phyloP scores from a whole-genome alignment of 345 rosid species.

The Euphorbia lathyris region DNA sequence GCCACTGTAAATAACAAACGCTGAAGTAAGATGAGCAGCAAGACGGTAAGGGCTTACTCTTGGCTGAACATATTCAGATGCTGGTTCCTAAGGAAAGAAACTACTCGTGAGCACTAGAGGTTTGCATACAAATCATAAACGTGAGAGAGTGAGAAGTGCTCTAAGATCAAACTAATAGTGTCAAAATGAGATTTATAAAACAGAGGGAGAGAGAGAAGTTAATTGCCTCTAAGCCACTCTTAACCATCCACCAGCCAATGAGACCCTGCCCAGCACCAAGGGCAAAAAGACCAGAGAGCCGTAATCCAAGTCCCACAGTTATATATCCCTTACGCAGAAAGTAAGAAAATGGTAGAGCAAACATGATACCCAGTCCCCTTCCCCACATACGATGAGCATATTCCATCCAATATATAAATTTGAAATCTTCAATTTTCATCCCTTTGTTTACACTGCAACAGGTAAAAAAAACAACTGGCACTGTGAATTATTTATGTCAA shows the following conservation, averaged over 20 bases:
- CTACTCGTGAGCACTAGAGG: slow-evolving; percentile 14
- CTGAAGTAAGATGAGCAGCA: slow-evolving; percentile 93
- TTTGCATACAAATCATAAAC: background rate
- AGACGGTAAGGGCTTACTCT: slow-evolving; percentile 95
- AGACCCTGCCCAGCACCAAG: slow-evolving; percentile 99
- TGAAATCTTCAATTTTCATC: slow-evolving; percentile 88
- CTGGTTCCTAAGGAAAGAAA: slow-evolving; percentile 63
- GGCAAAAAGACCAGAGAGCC: slow-evolving; percentile 75
- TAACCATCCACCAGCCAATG: slow-evolving; percentile 99
- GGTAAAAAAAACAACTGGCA: slow-evolving; percentile 4
- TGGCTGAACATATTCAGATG: slow-evolving; percentile 79
- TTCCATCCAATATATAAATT: slow-evolving; percentile 98
- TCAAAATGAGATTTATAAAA: background rate
- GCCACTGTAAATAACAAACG: slow-evolving; percentile 83
- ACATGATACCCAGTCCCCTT: slow-evolving; percentile 91
- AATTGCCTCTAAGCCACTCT: slow-evolving; percentile 86
- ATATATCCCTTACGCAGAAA: slow-evolving; percentile 88
- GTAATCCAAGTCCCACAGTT: slow-evolving; percentile 67
- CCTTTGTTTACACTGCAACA: slow-evolving; percentile 75
- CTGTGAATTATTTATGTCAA: background rate
- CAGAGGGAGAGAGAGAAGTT: background rate
- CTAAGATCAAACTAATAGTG: background rate
- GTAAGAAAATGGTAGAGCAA: slow-evolving; percentile 93
- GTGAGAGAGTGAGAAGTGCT: background rate
- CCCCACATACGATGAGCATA: slow-evolving; percentile 99